Conservation (phyloP, 1,284 basidiomycete species). For the Ustanciosporium gigantosporum region DNA sequence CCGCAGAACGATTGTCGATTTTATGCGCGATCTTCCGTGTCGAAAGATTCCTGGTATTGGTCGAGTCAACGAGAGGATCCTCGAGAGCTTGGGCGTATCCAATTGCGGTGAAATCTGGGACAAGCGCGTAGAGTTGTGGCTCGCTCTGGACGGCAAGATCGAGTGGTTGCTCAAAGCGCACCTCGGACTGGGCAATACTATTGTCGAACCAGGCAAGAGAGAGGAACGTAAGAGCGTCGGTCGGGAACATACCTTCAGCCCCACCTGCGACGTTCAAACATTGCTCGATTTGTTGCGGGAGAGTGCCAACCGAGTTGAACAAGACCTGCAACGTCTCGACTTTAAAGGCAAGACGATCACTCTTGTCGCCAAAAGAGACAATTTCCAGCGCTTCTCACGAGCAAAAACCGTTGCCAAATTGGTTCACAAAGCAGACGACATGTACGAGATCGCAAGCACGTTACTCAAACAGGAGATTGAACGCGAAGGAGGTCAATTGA, state of each 20-base stretch:
- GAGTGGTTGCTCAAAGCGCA: slow-evolving; percentile 51
- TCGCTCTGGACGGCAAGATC: slow-evolving; percentile 45
- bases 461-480: slow-evolving; percentile 45
- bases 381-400: slow-evolving; percentile 54
- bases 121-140: slow-evolving; percentile 47
- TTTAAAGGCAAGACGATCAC: slow-evolving; percentile 53
- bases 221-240: slow-evolving; percentile 55
- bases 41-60: slow-evolving; percentile 59
- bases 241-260: slow-evolving; percentile 57
- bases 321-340: slow-evolving; percentile 46
- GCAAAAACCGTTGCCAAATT: slow-evolving; percentile 23
- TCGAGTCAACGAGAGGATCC: slow-evolving; percentile 55
- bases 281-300: slow-evolving; percentile 40
- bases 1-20: slow-evolving; percentile 42
- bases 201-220: slow-evolving; percentile 50
- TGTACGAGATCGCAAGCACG: slow-evolving; percentile 36
- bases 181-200: slow-evolving; percentile 49
- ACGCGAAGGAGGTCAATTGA: slow-evolving; percentile 16
- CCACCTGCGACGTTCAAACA: slow-evolving; percentile 29
- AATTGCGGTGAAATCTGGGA: slow-evolving; percentile 57
- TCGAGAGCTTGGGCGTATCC: slow-evolving; percentile 46
- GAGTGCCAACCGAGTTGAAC: slow-evolving; percentile 45
- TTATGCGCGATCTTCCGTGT: slow-evolving; percentile 50
- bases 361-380: slow-evolving; percentile 50
- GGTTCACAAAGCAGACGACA: slow-evolving; percentile 40